These are phyloP conservation scores for Mayamaea pseudoterrestris DNA, from an alignment of 108 stramenopile species.

Conservation along the genomic window DNA sequence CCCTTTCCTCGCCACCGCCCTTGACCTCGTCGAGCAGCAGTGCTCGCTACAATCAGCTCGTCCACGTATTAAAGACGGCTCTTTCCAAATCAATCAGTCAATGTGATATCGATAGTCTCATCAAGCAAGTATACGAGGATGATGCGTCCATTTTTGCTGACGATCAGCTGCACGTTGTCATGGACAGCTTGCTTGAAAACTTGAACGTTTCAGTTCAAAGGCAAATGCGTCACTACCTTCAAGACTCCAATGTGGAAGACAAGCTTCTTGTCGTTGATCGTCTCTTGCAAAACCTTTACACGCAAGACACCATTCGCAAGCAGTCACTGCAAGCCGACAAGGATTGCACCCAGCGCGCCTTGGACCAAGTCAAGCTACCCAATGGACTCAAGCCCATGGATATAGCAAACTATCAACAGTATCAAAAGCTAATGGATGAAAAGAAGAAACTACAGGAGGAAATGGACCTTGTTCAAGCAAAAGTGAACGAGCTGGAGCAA, in stretches of 20 bases:
- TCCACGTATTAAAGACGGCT: no score
- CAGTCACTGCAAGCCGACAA: constrained; percentile 9
- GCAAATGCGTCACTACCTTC: not conserved
- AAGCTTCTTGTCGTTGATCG: constrained; percentile 5
- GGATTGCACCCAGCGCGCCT: constrained; percentile 8
- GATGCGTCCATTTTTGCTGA: constrained; percentile 8
- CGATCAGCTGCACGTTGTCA: not conserved
- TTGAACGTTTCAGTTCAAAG: constrained; percentile 3
- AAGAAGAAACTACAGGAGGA: no score
- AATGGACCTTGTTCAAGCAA: no score
- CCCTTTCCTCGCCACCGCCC: no score
- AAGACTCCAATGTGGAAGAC: constrained; percentile 2
- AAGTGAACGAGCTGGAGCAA: no score
- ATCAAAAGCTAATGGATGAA: constrained; percentile 2
- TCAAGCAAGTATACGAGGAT: constrained; percentile 9
- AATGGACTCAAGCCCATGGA: constrained; percentile 13
- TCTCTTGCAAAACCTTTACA: constrained; percentile 5
- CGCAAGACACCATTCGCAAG: constrained; percentile 6
- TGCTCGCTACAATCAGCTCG: no score
- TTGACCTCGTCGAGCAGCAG: no score
- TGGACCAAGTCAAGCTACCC: constrained; percentile 13
- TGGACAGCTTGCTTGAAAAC: constrained; percentile 7
- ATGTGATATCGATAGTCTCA: no score
- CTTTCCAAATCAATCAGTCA: no score
- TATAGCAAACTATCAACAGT: constrained; percentile 10